Evolutionary conservation across 1,284 basidiomycete genomes (phyloP), one percentile per base, ranked within the genome.

Genomic region (Leccinum fallax): DNA sequence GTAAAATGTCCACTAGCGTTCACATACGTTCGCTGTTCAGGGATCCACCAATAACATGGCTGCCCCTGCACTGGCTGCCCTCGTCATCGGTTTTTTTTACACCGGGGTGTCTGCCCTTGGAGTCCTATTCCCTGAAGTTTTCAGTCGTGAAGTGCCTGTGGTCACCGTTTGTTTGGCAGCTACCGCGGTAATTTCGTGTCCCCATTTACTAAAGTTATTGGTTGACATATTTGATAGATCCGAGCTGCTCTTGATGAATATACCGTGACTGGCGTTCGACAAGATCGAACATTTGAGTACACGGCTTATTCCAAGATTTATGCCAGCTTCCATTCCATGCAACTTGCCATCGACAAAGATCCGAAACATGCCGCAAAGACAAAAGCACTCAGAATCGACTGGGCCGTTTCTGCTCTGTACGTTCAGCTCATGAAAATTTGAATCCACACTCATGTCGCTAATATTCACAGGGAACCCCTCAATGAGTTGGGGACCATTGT

Each of bases 291-390:
- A 40, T 55, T 55, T 26, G 21, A 55, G 21, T 55, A 55, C 16
- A 11, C n/a, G 9, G 53, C n/a, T 15, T 55, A 55, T 13, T 55
- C 53, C 10, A 55, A 55, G 21, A 24, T 55, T 55, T 55, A 36
- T 19, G 36, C 32, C n/a, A 40, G n/a, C n/a, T 55, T 55, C 32
- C 36, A 11, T 19, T 26, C 32, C 8, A 36, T 55, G 34, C 53
- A 55, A 28, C 32, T 36, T 8, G 21, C 30, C 28, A 55, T 55
- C 21, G 19, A 55, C 19, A n/a, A 15, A 16, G 19, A 40, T 16
- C 28, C n/a, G 32, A 55, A 55, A 19, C 54, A 55, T 55, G 54
- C 28, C 10, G 54, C 28, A 38, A 55, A 55, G 54, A 55, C 21
- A 36, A 55, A 34, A 26, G 34, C 38, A 13, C 36, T 55, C 7